Base-by-base conservation (phyloP, 768 basidiomycete species). In the Pulveroboletus ravenelii region DNA sequence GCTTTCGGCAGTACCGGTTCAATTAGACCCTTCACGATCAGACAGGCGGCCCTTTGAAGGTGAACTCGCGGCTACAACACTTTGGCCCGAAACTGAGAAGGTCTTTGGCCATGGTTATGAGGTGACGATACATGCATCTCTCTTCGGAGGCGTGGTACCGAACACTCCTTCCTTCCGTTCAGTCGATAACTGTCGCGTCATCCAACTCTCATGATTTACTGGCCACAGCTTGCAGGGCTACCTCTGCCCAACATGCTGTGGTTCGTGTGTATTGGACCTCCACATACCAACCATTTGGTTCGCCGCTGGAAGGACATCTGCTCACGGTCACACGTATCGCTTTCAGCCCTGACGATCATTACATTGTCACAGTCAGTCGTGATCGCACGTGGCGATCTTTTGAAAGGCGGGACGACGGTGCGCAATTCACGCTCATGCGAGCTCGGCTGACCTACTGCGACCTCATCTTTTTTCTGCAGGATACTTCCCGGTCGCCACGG, bases 31-130 rank as follows among this genome's bases (percentile, higher is more conserved):
- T 2, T 58, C 50, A 27, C 42, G 48, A 47, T 35, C 41, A 30
- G 40, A 60, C 23, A 65, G 76, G 45, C 71, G 78, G n/a, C 86
- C 96, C 0, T 90, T 92, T 50, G 96, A 98, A 63, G 91, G 89
- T 10, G 93, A 97, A 66, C 76, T 98, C 0, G 85, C 91, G 0
- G 78, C 83, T 0, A 78, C 80, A 14, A 98, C 95, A 0, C 75
- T 98, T 1, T 99, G 96, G 96, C 96, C 95, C 0, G 96, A 99
- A 71, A 74, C 83, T 1, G 96, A 98, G 61, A 99, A 99, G 66
- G 76, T 99, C 1, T 99, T 96, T 65, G 96, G 95, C 5, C 96
- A 98, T 67, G 93, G 95, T 37, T 98, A 97, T 60, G 96, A 99
- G 79, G 92, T 87, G 52, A 48, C 1, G 31, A 51, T 29, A 15